Base-by-base conservation (phyloP, 352 stramenopile genomes). In the Pythium pectinolyticum region DNA sequence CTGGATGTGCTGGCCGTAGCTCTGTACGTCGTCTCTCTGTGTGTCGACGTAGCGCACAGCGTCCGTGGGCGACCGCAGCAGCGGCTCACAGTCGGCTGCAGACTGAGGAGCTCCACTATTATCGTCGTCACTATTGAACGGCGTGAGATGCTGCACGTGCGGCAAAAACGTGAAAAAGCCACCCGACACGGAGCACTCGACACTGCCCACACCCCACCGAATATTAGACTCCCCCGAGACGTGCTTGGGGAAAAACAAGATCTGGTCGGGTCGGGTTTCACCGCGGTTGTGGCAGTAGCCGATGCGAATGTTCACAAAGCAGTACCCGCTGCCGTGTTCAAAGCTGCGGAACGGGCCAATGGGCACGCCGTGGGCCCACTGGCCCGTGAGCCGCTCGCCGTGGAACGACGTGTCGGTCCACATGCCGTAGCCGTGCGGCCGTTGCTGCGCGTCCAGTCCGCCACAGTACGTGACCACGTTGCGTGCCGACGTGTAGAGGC, bases 141-240 rank as follows among this genome's bases (percentile, higher is more conserved):
- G 60, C 17, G 78, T 91, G 53, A 89, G 57, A 39, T 91, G 80
- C 0, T 54, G 70, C 31, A 89, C 82, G 1, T 66, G 66, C 20
- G 82, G 82, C 34, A 91, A 67, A 28, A 88, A 91, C 27, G 61
- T 80, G 63, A 91, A 91, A 51, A 91, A 91, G 1, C 82, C 80
- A 3, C 82, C 82, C 3, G 82, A 88, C 1, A 91, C 80, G 11
- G 82, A 91, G 35, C 82, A 91, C 58, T 91, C 82, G 11, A 96
- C 86, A 37, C 79, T 90, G 1, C 79, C 82, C 0, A 96, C 84
- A 19, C 88, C 89, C 77, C 85, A 96, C 11, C 51, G 45, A 19
- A 86, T 60, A 14, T 22, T 22, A 3, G 69, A 71, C 4, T 75
- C 70, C 0, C 63, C 46, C n/a, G n/a, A n/a, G 6, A 77, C 72